These are phyloP conservation scores for Penicillium sp. DNA, from an alignment of 2,329 filamentous ascomycete genomes.

Conservation along the genomic window DNA sequence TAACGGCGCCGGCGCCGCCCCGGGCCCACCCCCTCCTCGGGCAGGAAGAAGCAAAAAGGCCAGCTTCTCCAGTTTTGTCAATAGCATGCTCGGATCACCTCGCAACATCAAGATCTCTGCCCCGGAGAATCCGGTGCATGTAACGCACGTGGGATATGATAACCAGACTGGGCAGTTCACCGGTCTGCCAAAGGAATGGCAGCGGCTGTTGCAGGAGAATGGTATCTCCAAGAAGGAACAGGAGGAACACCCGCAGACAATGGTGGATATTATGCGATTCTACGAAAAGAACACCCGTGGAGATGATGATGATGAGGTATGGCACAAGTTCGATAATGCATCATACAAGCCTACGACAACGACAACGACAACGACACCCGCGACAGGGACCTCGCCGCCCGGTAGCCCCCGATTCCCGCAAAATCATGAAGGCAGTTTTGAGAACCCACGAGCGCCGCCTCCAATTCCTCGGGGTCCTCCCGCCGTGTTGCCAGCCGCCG, in stretches of 20 bases:
- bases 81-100: conserved; percentile 80
- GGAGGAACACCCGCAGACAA: conserved; percentile 92
- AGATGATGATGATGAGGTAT: conserved; percentile 85
- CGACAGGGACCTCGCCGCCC: conserved; percentile 69
- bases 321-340: conserved; percentile 95
- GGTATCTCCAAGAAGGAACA: conserved; percentile 96
- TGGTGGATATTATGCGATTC: conserved; percentile 94
- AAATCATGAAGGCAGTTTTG: conserved; percentile 91
- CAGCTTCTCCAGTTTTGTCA: conserved; percentile 86
- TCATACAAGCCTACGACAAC: conserved; percentile 55
- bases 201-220: conserved; percentile 90
- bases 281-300: conserved; percentile 92
- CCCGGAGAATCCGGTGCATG: conserved; percentile 95
- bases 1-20: conserved; percentile 51
- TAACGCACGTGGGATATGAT: conserved; percentile 97
- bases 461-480: conserved; percentile 70
- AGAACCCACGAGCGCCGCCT: conserved; percentile 92
- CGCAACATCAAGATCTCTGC: conserved; percentile 89
- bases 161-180: conserved; percentile 96
- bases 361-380: conserved; percentile 12
- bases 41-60: conserved; percentile 78
- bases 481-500: conserved; percentile 53
- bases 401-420: conserved; percentile 86
- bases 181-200: conserved; percentile 96
- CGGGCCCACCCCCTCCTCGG: conserved; percentile 60